A percentile compares a stretch with the other conserved stretches of the same genome.
phyloP scores from a whole-genome alignment of 306 rosid species.

The Sophora flavescens region DNA sequence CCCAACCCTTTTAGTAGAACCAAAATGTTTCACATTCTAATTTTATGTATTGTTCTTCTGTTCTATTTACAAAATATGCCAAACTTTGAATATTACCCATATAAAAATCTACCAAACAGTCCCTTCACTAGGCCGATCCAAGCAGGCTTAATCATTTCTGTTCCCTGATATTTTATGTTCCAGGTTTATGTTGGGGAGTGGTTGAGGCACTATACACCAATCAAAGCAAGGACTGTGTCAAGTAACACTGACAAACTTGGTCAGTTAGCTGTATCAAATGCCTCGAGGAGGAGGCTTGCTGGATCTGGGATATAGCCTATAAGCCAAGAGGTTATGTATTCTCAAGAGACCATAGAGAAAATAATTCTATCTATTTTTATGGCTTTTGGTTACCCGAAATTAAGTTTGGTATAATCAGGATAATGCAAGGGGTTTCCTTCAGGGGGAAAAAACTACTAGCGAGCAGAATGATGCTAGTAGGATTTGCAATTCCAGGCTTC shows the following conservation, averaged over 20 bases:
- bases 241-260: slow-evolving; percentile 69
- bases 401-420: slow-evolving; percentile 6
- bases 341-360: slow-evolving; percentile 3
- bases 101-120: too few relatives aligned
- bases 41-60: too few relatives aligned
- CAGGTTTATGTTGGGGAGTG: slow-evolving; percentile 88
- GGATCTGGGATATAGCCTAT: slow-evolving; percentile 68
- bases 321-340: neutral
- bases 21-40: too few relatives aligned
- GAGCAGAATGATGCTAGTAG: neutral
- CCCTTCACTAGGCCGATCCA: neutral
- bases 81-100: too few relatives aligned
- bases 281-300: slow-evolving; percentile 77
- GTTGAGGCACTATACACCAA: slow-evolving; percentile 76
- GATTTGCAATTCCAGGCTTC: slow-evolving; percentile 29
- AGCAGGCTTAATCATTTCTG: neutral
- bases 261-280: slow-evolving; percentile 80
- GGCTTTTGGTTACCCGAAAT: neutral
- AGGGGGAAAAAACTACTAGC: neutral
- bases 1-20: too few relatives aligned
- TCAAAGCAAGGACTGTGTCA: slow-evolving; percentile 56
- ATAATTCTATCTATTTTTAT: neutral
- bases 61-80: too few relatives aligned
- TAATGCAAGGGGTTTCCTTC: neutral
- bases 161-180: slow-evolving; percentile 23